Evolutionary conservation across 352 stramenopile genomes (phyloP).

Genomic region (Pythium insidiosum): DNA sequence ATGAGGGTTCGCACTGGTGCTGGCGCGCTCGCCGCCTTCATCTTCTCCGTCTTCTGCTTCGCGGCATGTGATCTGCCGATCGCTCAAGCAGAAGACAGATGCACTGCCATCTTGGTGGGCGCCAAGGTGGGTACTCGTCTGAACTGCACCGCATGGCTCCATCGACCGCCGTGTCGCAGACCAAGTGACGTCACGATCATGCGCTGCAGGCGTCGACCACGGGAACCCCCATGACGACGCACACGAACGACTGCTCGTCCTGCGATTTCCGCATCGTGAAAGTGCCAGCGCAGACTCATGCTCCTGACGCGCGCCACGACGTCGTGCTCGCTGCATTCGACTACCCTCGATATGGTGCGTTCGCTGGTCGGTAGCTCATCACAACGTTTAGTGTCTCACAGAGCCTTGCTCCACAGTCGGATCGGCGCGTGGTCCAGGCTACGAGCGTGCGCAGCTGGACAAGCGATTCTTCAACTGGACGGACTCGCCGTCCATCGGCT

Average conservation of each 20-base stretch:
- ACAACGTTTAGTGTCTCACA: background rate
- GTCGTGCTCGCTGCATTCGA: conserved; percentile 46
- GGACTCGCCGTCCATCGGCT: conserved; percentile 42
- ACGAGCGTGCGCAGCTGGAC: conserved; percentile 56
- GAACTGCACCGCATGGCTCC: background rate
- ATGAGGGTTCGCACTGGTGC: too few species aligned
- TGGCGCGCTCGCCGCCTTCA: too few species aligned
- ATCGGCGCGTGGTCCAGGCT: conserved; percentile 42
- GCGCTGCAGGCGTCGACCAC: conserved; percentile 53
- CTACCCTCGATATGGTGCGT: conserved; percentile 72
- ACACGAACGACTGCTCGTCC: conserved; percentile 77
- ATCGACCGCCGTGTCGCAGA: too few species aligned
- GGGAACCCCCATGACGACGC: conserved; percentile 66
- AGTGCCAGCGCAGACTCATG: conserved; percentile 48
- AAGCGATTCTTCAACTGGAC: conserved; percentile 64
- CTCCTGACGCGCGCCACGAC: conserved; percentile 31
- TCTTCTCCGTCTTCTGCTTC: too few species aligned
- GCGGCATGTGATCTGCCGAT: too few species aligned
- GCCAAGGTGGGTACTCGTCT: conserved; percentile 32
- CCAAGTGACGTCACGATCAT: too few species aligned
- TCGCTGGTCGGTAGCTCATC: background rate
- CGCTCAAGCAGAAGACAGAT: conserved; percentile 70
- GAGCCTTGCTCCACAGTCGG: conserved; percentile 45
- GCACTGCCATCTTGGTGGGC: conserved; percentile 74
- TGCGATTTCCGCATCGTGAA: conserved; percentile 82